phyloP scores from a whole-genome alignment of 2,329 filamentous ascomycete species.

The Lasiodiplodia theobromae region DNA sequence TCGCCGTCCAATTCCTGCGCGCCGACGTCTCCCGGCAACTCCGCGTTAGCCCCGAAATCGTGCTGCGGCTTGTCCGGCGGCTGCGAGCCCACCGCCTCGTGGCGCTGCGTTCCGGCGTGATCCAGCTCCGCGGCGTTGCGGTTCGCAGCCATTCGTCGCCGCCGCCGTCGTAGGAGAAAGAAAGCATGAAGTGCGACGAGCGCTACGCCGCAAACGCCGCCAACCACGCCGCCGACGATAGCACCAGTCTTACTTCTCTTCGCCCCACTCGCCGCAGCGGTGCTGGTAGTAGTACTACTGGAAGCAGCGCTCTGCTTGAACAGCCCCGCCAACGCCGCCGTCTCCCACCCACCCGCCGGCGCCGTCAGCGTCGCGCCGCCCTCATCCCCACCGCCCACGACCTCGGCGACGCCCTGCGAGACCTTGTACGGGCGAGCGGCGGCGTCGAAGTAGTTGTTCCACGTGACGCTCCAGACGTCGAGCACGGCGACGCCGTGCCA shows the following conservation, averaged over 20 bases:
- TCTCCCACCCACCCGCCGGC: conserved; percentile 15
- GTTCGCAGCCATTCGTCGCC: no score
- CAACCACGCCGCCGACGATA: conserved; percentile 29
- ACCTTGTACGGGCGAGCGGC: not conserved
- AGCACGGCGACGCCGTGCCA: conserved; percentile 32
- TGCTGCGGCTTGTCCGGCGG: not conserved
- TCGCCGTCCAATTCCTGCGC: conserved; percentile 3
- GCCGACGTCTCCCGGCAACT: not conserved
- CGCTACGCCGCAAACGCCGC: conserved; percentile 15
- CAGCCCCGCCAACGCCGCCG: not conserved
- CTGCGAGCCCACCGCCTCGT: not conserved
- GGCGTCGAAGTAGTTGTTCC: conserved; percentile 29
- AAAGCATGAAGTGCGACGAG: conserved; percentile 10
- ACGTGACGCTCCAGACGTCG: conserved; percentile 33
- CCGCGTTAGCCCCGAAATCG: not conserved
- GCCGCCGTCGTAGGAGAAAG: conserved; percentile 15
- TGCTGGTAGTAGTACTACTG: not conserved
- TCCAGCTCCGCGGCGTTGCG: no score
- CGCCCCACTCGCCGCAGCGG: not conserved
- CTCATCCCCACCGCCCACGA: conserved; percentile 4
- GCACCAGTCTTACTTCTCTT: not conserved
- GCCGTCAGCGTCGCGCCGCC: conserved; percentile 22
- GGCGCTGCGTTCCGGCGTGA: no score
- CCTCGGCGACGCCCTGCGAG: conserved; percentile 8
- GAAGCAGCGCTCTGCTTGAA: not conserved